Evolutionary conservation across 1,139 yeast genomes (phyloP), one percentile per base, ranked within the genome.

Genomic region (Scheffersomyces parashehatae): DNA sequence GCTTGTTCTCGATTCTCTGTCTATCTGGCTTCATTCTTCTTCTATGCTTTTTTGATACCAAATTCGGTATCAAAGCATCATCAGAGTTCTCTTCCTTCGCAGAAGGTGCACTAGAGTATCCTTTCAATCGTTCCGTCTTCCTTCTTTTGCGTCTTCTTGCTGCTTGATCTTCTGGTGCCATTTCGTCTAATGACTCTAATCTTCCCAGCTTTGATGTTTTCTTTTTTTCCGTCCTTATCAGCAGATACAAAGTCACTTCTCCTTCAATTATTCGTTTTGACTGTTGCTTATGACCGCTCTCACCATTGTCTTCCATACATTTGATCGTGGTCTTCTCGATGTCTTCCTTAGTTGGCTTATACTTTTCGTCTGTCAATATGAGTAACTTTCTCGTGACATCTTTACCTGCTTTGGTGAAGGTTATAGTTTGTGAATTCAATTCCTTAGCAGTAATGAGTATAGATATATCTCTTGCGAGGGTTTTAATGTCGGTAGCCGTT

Each of bases 401-500:
- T 42, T 62, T 65, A 1, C 73, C 76, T 6, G 66, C 58, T 41
- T 64, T 53, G n/a, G 51, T 47, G 33, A 68, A 53, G 2, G 54
- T 47, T 5, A 71, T 56, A 37, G 61, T 62, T 39, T 62, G 60
- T 7, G 64, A 56, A 40, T 67, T 70, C 14, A 73, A 40, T 3
- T 56, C 58, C 1, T 60, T 58, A 0, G 51, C 37, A 4, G 52
- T 38, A 3, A 49, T 52, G 11, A 61, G 49, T n/a, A 46, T 44
- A 1, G 52, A 40, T 1, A 77, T 68, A 53, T 79, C 84, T 38
- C 79, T 64, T 1, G 68, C 67, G 6, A 79, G 45, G 0, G 85
- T 80, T 45, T 73, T 73, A 43, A 67, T 63, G 53, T 79, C 85
- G 2, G 81, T 73, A 0, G 53, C 45, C 10, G 79, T 74, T 2